A percentile compares a stretch with the other conserved stretches of the same genome.
These are phyloP conservation scores for Pythium volutum DNA, from an alignment of 352 stramenopile genomes.

Conservation along the genomic window DNA sequence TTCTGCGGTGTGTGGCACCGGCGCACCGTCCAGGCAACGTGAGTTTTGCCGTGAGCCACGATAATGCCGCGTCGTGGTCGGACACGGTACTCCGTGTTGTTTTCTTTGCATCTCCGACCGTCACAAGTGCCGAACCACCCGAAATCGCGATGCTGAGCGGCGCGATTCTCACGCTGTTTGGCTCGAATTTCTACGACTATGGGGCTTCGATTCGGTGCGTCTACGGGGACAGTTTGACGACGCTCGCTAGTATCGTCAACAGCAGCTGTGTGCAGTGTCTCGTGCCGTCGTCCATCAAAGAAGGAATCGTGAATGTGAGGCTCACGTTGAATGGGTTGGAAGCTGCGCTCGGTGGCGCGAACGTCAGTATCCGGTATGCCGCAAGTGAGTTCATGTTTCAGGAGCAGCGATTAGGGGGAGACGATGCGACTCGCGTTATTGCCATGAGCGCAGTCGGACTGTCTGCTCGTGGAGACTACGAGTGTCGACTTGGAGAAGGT, in stretches of 20 bases:
- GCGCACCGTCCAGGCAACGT: slow-evolving; percentile 7
- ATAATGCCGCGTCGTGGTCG: slow-evolving; percentile 20
- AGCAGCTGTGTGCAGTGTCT: slow-evolving; percentile 20
- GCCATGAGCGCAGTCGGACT: slow-evolving; percentile 4
- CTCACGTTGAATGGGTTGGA: slow-evolving; percentile 23
- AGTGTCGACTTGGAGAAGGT: slow-evolving; percentile 15
- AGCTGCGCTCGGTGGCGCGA: background rate
- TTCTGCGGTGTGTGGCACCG: slow-evolving; percentile 16
- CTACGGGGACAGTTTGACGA: slow-evolving; percentile 10
- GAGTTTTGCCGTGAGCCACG: slow-evolving; percentile 16
- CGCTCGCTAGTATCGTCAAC: slow-evolving; percentile 19
- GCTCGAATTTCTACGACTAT: slow-evolving; percentile 18
- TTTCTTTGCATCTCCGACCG: slow-evolving; percentile 17
- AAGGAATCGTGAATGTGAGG: slow-evolving; percentile 3
- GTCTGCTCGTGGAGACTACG: slow-evolving; percentile 11
- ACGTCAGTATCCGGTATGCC: slow-evolving; percentile 13
- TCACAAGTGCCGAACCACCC: slow-evolving; percentile 2
- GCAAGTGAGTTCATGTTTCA: slow-evolving; percentile 12
- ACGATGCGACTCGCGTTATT: background rate
- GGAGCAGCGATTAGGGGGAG: background rate
- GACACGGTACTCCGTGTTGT: background rate
- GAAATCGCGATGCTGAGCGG: slow-evolving; percentile 21
- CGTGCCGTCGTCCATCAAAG: slow-evolving; percentile 6
- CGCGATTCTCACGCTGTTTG: slow-evolving; percentile 17
- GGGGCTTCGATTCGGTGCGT: slow-evolving; percentile 13